Conservation (phyloP, 2,329 filamentous ascomycete species). For the Colletotrichum cuscutae region DNA sequence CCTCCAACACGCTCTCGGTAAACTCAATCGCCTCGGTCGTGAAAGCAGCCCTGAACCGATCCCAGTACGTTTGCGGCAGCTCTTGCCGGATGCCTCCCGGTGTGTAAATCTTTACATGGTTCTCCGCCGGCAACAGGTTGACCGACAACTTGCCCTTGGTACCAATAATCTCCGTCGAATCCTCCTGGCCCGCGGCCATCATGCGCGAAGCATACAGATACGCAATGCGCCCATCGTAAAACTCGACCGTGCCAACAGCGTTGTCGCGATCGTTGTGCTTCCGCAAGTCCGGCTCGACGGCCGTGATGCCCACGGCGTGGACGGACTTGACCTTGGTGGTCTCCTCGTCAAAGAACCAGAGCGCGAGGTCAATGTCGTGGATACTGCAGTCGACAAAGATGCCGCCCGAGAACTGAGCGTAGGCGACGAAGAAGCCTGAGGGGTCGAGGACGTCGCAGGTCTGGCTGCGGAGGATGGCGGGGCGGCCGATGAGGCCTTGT, state of each 20-base stretch:
- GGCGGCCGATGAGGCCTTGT: conserved; percentile 66
- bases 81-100: conserved; percentile 64
- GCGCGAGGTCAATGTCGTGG: conserved; percentile 67
- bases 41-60: conserved; percentile 71
- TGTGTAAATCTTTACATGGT: conserved; percentile 66
- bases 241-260: conserved; percentile 68
- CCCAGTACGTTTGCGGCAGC: conserved; percentile 71
- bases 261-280: conserved; percentile 46
- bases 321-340: conserved; percentile 42
- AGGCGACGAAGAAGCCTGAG: conserved; percentile 74
- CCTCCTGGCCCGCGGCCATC: conserved; percentile 76
- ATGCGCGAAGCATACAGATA: conserved; percentile 73
- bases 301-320: conserved; percentile 44
- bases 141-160: conserved; percentile 72
- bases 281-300: conserved; percentile 45
- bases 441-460: conserved; percentile 75
- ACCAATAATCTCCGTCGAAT: conserved; percentile 74
- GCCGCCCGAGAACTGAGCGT: conserved; percentile 72
- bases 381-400: conserved; percentile 79
- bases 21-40: conserved; percentile 73
- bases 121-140: conserved; percentile 66
- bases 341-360: conserved; percentile 48
- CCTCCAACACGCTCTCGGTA: conserved; percentile 66
- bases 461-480: conserved; percentile 71
- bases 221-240: conserved; percentile 69